Evolutionary conservation across 768 basidiomycete species (phyloP).

Genomic region (Gymnopilus junonius): DNA sequence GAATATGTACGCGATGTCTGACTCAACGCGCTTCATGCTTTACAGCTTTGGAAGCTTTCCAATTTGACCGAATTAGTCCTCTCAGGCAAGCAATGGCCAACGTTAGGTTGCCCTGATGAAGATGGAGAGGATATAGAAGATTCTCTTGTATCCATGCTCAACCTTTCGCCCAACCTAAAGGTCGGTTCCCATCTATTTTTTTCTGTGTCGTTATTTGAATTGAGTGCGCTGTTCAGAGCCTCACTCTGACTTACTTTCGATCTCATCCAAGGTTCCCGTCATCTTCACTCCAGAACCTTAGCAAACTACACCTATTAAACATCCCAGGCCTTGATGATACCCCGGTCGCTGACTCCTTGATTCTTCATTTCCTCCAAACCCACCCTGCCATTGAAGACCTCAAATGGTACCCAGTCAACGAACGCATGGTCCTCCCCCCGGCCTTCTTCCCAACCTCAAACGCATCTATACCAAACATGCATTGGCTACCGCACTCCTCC

Average conservation of each 20-base stretch:
- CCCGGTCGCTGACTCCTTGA: slow-evolving; percentile 9
- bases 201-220: neutral
- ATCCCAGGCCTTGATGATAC: slow-evolving; percentile 3
- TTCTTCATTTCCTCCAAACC: slow-evolving; percentile 22
- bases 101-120: neutral
- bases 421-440: slow-evolving; percentile 12
- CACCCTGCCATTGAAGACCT: slow-evolving; percentile 31
- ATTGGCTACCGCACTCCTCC: slow-evolving; percentile 22
- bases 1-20: neutral
- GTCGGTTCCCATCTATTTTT: neutral
- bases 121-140: neutral
- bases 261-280: slow-evolving; percentile 10
- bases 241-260: slow-evolving; percentile 12
- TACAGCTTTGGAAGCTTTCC: slow-evolving; percentile 13
- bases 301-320: slow-evolving; percentile 21
- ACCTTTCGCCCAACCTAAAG: slow-evolving; percentile 8
- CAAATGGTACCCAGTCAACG: slow-evolving; percentile 27
- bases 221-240: slow-evolving; percentile 6
- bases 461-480: slow-evolving; percentile 17
- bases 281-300: slow-evolving; percentile 20
- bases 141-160: slow-evolving; percentile 5
- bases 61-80: slow-evolving; percentile 13
- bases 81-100: slow-evolving; percentile 9
- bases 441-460: slow-evolving; percentile 25
- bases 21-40: neutral